Conservation (phyloP, 257 asterid genomes). For the Prunella vulgaris region DNA sequence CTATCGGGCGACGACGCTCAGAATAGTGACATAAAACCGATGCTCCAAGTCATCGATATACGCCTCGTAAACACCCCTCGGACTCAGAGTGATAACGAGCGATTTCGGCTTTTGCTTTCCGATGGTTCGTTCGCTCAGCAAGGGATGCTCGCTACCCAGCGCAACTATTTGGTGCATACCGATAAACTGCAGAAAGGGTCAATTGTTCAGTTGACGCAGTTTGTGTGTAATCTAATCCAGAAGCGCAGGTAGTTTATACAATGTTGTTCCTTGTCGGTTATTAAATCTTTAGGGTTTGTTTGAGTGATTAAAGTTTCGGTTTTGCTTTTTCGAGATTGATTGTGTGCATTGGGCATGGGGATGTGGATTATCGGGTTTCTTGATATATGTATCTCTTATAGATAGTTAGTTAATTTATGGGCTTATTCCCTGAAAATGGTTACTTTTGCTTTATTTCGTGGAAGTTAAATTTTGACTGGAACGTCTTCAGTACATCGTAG, state of each 20-base stretch:
- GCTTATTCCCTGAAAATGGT: not conserved
- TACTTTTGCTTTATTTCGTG: not conserved
- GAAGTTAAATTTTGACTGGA: not conserved
- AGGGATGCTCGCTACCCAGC: constrained; percentile 88
- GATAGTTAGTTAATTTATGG: not conserved
- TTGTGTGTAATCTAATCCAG: constrained; percentile 61
- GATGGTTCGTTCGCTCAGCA: constrained; percentile 63
- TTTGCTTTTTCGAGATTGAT: not conserved
- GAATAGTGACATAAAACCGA: constrained; percentile 42
- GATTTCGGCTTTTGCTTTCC: constrained; percentile 65
- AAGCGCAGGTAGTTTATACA: constrained; percentile 45
- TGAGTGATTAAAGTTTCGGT: not conserved
- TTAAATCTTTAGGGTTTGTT: not conserved
- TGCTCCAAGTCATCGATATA: constrained; percentile 59
- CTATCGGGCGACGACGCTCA: constrained; percentile 36
- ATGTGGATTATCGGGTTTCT: not conserved
- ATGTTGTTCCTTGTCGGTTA: not conserved
- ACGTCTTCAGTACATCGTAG: not conserved
- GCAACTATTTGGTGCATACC: constrained; percentile 54
- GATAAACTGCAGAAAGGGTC: constrained; percentile 59
- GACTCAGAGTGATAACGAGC: constrained; percentile 38
- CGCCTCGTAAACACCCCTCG: constrained; percentile 42
- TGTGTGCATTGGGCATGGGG: not conserved
- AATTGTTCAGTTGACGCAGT: constrained; percentile 52
- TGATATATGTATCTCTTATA: not conserved